These are phyloP conservation scores for Chenopodium quinoa DNA, from an alignment of 148 eudicot species.

Conservation along the genomic window DNA sequence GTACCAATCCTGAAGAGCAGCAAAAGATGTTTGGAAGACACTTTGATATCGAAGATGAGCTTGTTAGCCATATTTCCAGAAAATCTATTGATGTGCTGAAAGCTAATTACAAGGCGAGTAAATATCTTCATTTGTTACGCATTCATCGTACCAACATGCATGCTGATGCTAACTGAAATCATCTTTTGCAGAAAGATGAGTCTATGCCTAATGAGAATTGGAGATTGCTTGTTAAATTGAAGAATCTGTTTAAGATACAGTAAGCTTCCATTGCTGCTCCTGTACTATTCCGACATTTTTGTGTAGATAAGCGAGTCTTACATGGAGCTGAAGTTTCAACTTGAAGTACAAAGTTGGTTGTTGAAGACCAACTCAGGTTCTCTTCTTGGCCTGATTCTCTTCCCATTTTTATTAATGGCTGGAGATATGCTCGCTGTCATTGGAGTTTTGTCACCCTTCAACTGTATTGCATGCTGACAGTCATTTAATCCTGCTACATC, in stretches of 20 bases:
- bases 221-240: constrained; percentile 61
- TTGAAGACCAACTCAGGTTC: background rate
- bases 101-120: constrained; percentile 59
- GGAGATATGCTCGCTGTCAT: background rate
- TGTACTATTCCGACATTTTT: background rate
- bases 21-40: constrained; percentile 93
- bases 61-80: constrained; percentile 86
- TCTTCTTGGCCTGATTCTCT: background rate
- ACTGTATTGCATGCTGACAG: background rate
- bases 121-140: background rate
- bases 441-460: background rate
- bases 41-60: constrained; percentile 87
- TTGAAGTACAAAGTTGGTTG: background rate
- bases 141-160: background rate
- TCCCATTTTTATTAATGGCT: background rate
- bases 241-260: constrained; percentile 66
- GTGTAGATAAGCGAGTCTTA: constrained; percentile 13
- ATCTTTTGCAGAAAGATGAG: constrained; percentile 51
- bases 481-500: background rate
- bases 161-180: constrained; percentile 3
- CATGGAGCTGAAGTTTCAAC: constrained; percentile 3
- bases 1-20: constrained; percentile 79
- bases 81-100: constrained; percentile 77
- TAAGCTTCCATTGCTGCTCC: constrained; percentile 22
- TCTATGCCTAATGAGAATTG: constrained; percentile 51